A percentile compares a stretch with the other conserved stretches of the same genome.
These are phyloP conservation scores for Candida neerlandica DNA, from an alignment of 1,139 yeast species.

Conservation along the genomic window DNA sequence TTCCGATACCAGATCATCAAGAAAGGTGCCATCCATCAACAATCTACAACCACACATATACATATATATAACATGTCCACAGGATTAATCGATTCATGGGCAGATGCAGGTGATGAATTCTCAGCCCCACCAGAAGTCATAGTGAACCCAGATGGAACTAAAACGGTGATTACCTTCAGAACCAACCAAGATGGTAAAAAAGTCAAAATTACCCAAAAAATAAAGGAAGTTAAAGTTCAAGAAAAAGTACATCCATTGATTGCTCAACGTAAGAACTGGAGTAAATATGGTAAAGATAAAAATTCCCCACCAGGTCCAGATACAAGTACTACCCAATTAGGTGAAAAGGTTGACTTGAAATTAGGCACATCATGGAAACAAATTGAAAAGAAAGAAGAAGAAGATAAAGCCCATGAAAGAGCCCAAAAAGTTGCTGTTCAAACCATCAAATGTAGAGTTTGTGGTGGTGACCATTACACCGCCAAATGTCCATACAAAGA, in stretches of 20 bases:
- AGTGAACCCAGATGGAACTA: constrained; percentile 84
- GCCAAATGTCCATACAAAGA: constrained; percentile 96
- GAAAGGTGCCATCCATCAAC: background rate
- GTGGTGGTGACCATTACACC: constrained; percentile 95
- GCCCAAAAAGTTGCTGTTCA: constrained; percentile 51
- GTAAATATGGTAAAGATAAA: constrained; percentile 81
- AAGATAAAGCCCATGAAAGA: constrained; percentile 56
- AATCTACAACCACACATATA: background rate
- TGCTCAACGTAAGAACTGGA: constrained; percentile 74
- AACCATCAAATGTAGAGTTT: constrained; percentile 77
- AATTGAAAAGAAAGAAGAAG: constrained; percentile 57
- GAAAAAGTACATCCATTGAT: constrained; percentile 81
- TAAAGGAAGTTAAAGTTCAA: constrained; percentile 73
- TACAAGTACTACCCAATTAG: constrained; percentile 83
- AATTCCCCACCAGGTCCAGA: constrained; percentile 84
- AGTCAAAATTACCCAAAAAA: constrained; percentile 83
- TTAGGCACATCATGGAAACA: constrained; percentile 77
- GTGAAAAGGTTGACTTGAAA: constrained; percentile 75
- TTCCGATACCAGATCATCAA: constrained; percentile 3
- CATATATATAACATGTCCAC: constrained; percentile 34
- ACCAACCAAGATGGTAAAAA: constrained; percentile 80
- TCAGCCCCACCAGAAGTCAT: constrained; percentile 74
- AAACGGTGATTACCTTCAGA: constrained; percentile 80
- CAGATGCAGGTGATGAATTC: constrained; percentile 68
- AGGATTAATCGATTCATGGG: constrained; percentile 57